Evolutionary conservation across 192 early-diverging fungal species (phyloP).

Genomic region (Mycoemilia scoparia): DNA sequence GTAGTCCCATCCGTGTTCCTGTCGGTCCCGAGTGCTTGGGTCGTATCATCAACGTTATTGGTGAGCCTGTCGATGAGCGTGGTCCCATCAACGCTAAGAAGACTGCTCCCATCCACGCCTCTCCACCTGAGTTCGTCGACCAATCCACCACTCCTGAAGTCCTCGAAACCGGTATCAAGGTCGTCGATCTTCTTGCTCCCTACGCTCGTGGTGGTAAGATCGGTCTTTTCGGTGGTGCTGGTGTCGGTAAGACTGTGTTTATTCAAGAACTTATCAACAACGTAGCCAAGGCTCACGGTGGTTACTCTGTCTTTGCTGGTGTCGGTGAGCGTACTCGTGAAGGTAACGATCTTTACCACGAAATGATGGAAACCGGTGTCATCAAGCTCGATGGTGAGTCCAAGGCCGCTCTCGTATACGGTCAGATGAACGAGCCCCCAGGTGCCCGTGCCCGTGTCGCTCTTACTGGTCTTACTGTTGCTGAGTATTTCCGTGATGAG

Average conservation of each 20-base stretch:
- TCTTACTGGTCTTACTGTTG: slow-evolving; percentile 91
- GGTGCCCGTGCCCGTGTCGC: slow-evolving; percentile 98
- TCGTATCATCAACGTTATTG: slow-evolving; percentile 98
- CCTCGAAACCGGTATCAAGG: slow-evolving; percentile 96
- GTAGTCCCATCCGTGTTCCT: slow-evolving; percentile 78
- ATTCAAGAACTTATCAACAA: slow-evolving; percentile 99
- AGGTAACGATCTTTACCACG: slow-evolving; percentile 99
- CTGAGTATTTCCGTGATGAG: slow-evolving; percentile 99
- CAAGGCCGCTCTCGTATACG: slow-evolving; percentile 92
- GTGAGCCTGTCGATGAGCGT: slow-evolving; percentile 95
- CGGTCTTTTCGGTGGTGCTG: slow-evolving; percentile 95
- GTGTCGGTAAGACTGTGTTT: slow-evolving; percentile 99
- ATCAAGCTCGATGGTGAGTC: slow-evolving; percentile 87
- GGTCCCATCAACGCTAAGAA: slow-evolving; percentile 89
- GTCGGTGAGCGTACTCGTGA: slow-evolving; percentile 98
- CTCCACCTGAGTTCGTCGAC: slow-evolving; percentile 87
- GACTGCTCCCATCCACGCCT: slow-evolving; percentile 70
- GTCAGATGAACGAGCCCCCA: slow-evolving; percentile 99
- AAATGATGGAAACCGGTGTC: slow-evolving; percentile 92
- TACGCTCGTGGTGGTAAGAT: slow-evolving; percentile 97
- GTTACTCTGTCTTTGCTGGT: slow-evolving; percentile 96
- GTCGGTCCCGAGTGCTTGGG: slow-evolving; percentile 89
- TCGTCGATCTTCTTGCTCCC: slow-evolving; percentile 93
- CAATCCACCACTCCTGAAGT: slow-evolving; percentile 88
- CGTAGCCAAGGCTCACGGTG: slow-evolving; percentile 96